Base-by-base conservation (phyloP, 2,329 filamentous ascomycete genomes). In the Diaporthe vaccinii region DNA sequence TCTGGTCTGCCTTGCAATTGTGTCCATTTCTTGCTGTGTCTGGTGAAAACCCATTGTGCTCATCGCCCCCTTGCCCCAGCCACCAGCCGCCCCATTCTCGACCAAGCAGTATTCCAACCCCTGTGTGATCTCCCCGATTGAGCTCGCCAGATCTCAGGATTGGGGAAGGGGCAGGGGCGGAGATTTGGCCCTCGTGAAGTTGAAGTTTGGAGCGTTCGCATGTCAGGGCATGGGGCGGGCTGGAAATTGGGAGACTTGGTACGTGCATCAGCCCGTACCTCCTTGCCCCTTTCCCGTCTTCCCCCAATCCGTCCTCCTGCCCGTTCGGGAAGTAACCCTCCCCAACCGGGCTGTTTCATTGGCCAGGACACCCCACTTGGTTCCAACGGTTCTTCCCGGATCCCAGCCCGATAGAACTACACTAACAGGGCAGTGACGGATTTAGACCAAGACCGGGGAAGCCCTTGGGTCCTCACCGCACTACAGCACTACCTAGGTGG, bases 101-200 rank as follows among this genome's bases (percentile, higher is more conserved):
- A 22, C 65, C 41, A 15, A 31, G 31, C 31, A 39, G 14, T 22
- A 22, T 25, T 25, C 5, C 14, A 25, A 53, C 65, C 65, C 65
- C 46, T 68, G 62, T 68, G 14, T 39, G 65, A 68, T 36, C 7
- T 69, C 65, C 65, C 34, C 41, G 65, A 25, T 53, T 69, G 65
- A 55, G 49, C 65, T 69, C 65, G 65, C 49, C 65, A 69, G 65
- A 69, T 69, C 49, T 69, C 65, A 68, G 31, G 34, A 25, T 14
- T n/a, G 46, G 49, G 31, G 14, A 55, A 36, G 65, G 49, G 65
- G 28, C 62, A 67, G 36, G n/a, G 58, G 58, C 71, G 71, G 71
- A 73, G 25, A 73, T 73, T 73, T 65, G 71, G 61, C 25, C 20
- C 71, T 73, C 71, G 71, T 73, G 71, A 73, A 65, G 71, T 65